phyloP scores from a whole-genome alignment of 2,329 filamentous ascomycete genomes.

The Talaromyces atroroseus region DNA sequence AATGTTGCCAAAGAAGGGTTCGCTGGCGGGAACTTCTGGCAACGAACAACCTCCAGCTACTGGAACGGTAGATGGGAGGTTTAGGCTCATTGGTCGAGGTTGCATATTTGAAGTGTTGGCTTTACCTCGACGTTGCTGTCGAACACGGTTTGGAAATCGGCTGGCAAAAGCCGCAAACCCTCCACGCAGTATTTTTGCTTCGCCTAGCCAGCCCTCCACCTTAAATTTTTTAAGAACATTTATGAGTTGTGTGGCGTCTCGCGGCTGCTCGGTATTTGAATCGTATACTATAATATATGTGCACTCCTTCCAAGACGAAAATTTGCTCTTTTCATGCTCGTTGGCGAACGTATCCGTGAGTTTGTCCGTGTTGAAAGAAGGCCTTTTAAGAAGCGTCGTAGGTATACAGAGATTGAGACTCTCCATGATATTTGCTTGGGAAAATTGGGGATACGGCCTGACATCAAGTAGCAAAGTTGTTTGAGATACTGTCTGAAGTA shows the following conservation, averaged over 20 bases:
- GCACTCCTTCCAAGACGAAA: slow-evolving; percentile 69
- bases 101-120: slow-evolving; percentile 36
- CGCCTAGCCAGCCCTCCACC: slow-evolving; percentile 72
- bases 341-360: slow-evolving; percentile 79
- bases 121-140: slow-evolving; percentile 18
- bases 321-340: slow-evolving; percentile 62
- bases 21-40: slow-evolving; percentile 62
- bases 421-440: slow-evolving; percentile 66
- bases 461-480: slow-evolving; percentile 73
- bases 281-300: slow-evolving; percentile 85
- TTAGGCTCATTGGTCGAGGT: slow-evolving; percentile 48
- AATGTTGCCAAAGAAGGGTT: slow-evolving; percentile 94
- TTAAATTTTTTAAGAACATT: slow-evolving; percentile 94
- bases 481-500: slow-evolving; percentile 49
- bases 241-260: slow-evolving; percentile 72
- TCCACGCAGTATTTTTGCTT: slow-evolving; percentile 69
- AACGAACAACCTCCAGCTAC: slow-evolving; percentile 87
- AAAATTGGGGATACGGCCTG: slow-evolving; percentile 77
- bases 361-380: slow-evolving; percentile 84
- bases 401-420: slow-evolving; percentile 92
- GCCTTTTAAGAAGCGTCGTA: slow-evolving; percentile 83
- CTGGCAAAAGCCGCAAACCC: slow-evolving; percentile 72
- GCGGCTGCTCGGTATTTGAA: slow-evolving; percentile 65
- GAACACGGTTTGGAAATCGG: slow-evolving; percentile 52
- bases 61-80: slow-evolving; percentile 57